Percentiles rank a stretch among this genome's conserved stretches.
phyloP scores from a whole-genome alignment of 169 alveolate genomes.

The Plasmodium yoelii region DNA sequence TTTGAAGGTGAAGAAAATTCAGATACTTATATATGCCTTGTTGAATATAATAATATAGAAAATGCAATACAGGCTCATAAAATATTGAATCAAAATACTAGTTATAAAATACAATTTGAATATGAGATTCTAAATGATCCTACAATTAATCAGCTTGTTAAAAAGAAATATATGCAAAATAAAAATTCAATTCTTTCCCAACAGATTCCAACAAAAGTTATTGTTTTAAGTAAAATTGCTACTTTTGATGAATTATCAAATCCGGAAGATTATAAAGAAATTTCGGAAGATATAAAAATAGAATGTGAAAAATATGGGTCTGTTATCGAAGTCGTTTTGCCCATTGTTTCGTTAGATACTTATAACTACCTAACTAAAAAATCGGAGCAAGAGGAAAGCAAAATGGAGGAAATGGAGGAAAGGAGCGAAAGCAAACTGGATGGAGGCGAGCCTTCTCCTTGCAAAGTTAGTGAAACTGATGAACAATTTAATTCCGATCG shows the following conservation, averaged over 20 bases:
- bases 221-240: conserved; percentile 84
- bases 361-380: conserved; percentile 11
- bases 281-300: conserved; percentile 85
- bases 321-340: conserved; percentile 85
- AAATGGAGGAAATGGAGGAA: too few species aligned
- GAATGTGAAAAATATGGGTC: conserved; percentile 87
- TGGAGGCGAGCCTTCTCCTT: too few species aligned
- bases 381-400: neutral
- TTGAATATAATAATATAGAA: conserved; percentile 78
- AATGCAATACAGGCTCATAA: conserved; percentile 82
- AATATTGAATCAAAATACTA: conserved; percentile 80
- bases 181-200: conserved; percentile 74
- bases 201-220: conserved; percentile 82
- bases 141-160: conserved; percentile 70
- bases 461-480: neutral
- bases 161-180: conserved; percentile 53
- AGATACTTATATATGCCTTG: conserved; percentile 73
- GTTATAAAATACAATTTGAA: conserved; percentile 78
- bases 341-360: conserved; percentile 82
- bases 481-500: neutral
- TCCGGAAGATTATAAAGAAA: conserved; percentile 87
- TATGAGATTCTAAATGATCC: conserved; percentile 80
- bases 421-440: too few species aligned
- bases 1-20: conserved; percentile 51
- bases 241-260: conserved; percentile 87